Evolutionary conservation across 129 eudicot genomes (phyloP).

Genomic region (Saussurea involucrata): DNA sequence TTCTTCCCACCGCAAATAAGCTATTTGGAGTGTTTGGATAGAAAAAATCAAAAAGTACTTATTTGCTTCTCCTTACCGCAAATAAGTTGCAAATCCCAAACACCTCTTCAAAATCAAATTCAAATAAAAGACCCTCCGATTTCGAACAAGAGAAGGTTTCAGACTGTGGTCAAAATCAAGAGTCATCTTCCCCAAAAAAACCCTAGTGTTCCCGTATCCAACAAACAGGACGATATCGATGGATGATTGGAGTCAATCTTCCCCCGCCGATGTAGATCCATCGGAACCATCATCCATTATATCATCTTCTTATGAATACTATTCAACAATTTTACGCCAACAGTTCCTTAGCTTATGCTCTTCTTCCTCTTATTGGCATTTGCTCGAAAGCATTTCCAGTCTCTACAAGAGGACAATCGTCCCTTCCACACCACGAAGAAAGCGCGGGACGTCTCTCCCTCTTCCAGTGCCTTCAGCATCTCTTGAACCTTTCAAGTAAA

Average conservation of each 20-base stretch:
- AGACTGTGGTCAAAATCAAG: not conserved
- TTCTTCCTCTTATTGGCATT: conserved; percentile 14
- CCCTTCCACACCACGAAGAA: conserved; percentile 40
- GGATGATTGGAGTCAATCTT: conserved; percentile 18
- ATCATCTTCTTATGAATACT: conserved; percentile 22
- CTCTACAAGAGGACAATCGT: conserved; percentile 24
- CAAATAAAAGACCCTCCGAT: not conserved
- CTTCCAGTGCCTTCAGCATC: conserved; percentile 66
- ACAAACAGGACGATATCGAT: not conserved
- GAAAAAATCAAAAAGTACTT: too few relatives aligned
- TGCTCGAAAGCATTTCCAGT: conserved; percentile 36
- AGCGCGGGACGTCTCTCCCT: conserved; percentile 52
- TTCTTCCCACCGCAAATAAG: too few relatives aligned
- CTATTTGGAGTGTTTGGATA: too few relatives aligned
- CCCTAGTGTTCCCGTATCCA: not conserved
- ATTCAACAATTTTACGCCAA: conserved; percentile 5
- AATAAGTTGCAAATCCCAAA: too few relatives aligned
- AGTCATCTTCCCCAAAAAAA: not conserved
- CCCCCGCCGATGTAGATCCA: conserved; percentile 6
- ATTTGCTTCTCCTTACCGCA: too few relatives aligned
- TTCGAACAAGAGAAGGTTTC: not conserved
- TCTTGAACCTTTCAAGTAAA: conserved; percentile 46
- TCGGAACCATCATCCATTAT: conserved; percentile 12
- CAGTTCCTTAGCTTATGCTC: conserved; percentile 30
- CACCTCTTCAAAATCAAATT: not conserved